Percentiles rank a stretch among this genome's conserved stretches.
Conservation (phyloP, 2,329 filamentous ascomycete genomes). For the Zasmidium citrigriseum region DNA sequence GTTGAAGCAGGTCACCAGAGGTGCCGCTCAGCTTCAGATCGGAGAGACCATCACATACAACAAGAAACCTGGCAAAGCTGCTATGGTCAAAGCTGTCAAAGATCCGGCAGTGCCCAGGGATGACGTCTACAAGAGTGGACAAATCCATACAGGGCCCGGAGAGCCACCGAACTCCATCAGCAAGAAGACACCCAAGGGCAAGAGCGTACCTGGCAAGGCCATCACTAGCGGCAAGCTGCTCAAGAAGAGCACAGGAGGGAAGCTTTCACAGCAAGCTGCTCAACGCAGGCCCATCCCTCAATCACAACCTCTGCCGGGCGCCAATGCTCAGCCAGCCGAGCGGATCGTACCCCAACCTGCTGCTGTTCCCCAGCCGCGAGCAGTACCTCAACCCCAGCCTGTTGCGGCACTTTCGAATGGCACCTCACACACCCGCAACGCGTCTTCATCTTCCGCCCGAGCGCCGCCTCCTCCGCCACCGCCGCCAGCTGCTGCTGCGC, state of each 20-base stretch:
- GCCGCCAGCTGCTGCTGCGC: conserved; percentile 64
- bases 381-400: conserved; percentile 34
- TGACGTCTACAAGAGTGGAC: conserved; percentile 92
- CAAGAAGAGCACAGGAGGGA: conserved; percentile 70
- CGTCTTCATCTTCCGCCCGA: conserved; percentile 46
- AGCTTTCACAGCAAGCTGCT: conserved; percentile 60
- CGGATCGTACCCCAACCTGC: conserved; percentile 43
- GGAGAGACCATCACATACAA: conserved; percentile 88
- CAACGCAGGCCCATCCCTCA: conserved; percentile 52
- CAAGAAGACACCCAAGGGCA: conserved; percentile 81
- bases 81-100: conserved; percentile 84
- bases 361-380: conserved; percentile 34
- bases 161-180: conserved; percentile 82
- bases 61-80: conserved; percentile 94
- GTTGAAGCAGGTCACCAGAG: conserved; percentile 76
- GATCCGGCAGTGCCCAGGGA: conserved; percentile 71
- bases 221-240: conserved; percentile 94
- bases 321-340: conserved; percentile 47
- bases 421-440: conserved; percentile 42
- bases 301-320: conserved; percentile 38
- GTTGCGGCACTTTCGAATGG: conserved; percentile 53
- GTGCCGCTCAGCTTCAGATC: conserved; percentile 79
- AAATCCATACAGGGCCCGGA: conserved; percentile 81
- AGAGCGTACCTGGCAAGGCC: conserved; percentile 81
- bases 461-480: conserved; percentile 54